Conservation (phyloP, 257 asterid genomes). For the Solanum virginianum region DNA sequence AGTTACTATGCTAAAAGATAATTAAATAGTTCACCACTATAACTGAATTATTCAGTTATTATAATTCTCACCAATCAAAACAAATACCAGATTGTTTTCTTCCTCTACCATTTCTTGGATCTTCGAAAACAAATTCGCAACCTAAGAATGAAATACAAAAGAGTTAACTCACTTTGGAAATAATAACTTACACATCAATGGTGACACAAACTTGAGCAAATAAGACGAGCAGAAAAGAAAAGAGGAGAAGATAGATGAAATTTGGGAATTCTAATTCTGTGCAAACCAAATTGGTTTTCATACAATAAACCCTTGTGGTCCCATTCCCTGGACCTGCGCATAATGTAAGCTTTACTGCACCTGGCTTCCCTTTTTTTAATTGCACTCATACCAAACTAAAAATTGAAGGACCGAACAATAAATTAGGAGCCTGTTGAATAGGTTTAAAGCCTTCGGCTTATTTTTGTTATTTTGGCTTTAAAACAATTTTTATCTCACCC, state of each 20-base stretch:
- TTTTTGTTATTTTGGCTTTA: not conserved
- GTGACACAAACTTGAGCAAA: not conserved
- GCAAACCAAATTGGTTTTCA: not conserved
- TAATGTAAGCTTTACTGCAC: not conserved
- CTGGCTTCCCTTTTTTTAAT: not conserved
- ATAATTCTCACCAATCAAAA: conserved; percentile 81
- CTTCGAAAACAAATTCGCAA: conserved; percentile 86
- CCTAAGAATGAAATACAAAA: conserved; percentile 33
- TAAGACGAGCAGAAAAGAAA: not conserved
- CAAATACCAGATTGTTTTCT: conserved; percentile 81
- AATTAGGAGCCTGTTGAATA: not conserved
- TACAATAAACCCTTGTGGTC: not conserved
- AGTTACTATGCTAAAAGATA: not conserved
- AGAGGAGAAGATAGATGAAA: not conserved
- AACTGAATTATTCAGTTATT: not conserved
- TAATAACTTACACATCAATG: not conserved
- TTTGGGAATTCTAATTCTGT: not conserved
- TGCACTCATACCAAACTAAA: not conserved
- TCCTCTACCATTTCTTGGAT: conserved; percentile 98
- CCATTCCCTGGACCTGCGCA: not conserved
- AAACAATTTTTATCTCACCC: not conserved
- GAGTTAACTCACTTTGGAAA: not conserved
- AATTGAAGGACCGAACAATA: not conserved
- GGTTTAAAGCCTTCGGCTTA: not conserved
- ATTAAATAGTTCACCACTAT: not conserved